Percentiles rank a stretch among this genome's conserved stretches.
These are phyloP conservation scores for Podospora comata DNA, from an alignment of 495 filamentous ascomycete genomes.

Conservation along the genomic window DNA sequence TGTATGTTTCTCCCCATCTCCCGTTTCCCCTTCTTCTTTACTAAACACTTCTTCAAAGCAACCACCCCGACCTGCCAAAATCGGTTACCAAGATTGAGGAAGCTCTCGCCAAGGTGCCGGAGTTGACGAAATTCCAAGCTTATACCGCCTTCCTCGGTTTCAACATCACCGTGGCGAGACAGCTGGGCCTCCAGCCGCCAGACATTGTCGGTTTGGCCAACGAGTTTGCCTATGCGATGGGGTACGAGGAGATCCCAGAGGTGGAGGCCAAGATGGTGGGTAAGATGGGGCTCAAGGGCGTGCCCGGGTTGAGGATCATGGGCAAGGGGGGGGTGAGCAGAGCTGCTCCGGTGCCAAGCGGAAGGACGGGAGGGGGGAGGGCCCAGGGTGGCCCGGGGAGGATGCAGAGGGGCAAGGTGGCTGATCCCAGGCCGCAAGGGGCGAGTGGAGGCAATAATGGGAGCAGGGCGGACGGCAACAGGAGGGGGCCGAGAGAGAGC, in stretches of 20 bases:
- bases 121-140: constrained; percentile 25
- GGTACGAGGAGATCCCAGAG: constrained; percentile 22
- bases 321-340: constrained; percentile 2
- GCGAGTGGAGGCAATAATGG: neutral
- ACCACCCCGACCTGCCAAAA: constrained; percentile 18
- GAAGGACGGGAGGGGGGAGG: neutral
- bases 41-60: constrained; percentile 18
- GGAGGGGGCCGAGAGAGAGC: constrained; percentile 4
- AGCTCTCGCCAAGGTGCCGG: constrained; percentile 29
- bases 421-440: neutral
- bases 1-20: constrained; percentile 21
- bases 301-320: constrained; percentile 26
- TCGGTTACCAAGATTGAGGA: constrained; percentile 24
- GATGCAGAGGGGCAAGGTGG: neutral
- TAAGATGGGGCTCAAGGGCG: constrained; percentile 37
- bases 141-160: constrained; percentile 33
- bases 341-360: constrained; percentile 4
- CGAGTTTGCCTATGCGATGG: constrained; percentile 26
- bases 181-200: constrained; percentile 14
- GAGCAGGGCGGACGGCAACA: neutral
- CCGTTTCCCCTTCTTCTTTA: neutral
- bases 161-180: constrained; percentile 23
- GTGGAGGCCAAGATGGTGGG: constrained; percentile 19
- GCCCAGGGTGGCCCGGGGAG: neutral
- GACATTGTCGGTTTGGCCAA: constrained; percentile 29